These are phyloP conservation scores for Arthrobotrys sinensis DNA, from an alignment of 2,329 filamentous ascomycete genomes.

Conservation along the genomic window DNA sequence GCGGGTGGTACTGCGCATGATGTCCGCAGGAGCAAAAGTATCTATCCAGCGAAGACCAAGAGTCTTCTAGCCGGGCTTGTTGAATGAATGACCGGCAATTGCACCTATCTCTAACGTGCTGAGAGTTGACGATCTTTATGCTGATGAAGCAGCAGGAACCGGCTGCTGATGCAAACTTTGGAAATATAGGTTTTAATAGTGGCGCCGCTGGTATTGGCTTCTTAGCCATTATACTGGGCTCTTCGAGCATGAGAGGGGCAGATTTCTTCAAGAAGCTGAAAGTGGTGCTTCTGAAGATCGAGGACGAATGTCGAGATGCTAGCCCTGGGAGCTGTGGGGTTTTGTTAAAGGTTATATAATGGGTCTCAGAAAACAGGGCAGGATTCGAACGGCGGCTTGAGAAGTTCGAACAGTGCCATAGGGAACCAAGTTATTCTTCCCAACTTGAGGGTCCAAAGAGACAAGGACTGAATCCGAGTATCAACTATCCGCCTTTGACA, in stretches of 20 bases:
- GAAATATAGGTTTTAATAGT: constrained; percentile 46
- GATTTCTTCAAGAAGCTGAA: constrained; percentile 16
- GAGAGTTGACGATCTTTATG: constrained; percentile 54
- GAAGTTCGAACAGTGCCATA: constrained; percentile 59
- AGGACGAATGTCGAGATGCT: neutral
- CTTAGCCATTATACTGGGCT: constrained; percentile 59
- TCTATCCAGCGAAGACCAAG: constrained; percentile 60
- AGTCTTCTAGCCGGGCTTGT: constrained; percentile 50
- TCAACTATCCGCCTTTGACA: constrained; percentile 32
- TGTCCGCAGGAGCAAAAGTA: constrained; percentile 61
- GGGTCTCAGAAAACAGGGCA: constrained; percentile 37
- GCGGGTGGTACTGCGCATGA: constrained; percentile 60
- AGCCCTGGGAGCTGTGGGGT: constrained; percentile 25
- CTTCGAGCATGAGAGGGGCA: constrained; percentile 55
- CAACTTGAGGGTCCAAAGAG: constrained; percentile 28
- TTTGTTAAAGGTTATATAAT: constrained; percentile 33
- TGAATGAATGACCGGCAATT: constrained; percentile 57
- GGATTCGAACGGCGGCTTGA: constrained; percentile 57
- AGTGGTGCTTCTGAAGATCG: constrained; percentile 14
- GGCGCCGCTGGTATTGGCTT: constrained; percentile 59
- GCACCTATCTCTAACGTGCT: constrained; percentile 54
- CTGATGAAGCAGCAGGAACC: constrained; percentile 59
- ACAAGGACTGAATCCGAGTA: constrained; percentile 33
- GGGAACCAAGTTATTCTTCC: constrained; percentile 30
- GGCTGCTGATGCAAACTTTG: constrained; percentile 57